Conservation (phyloP, 208 protist genomes). For the Crithidia sp. region DNA sequence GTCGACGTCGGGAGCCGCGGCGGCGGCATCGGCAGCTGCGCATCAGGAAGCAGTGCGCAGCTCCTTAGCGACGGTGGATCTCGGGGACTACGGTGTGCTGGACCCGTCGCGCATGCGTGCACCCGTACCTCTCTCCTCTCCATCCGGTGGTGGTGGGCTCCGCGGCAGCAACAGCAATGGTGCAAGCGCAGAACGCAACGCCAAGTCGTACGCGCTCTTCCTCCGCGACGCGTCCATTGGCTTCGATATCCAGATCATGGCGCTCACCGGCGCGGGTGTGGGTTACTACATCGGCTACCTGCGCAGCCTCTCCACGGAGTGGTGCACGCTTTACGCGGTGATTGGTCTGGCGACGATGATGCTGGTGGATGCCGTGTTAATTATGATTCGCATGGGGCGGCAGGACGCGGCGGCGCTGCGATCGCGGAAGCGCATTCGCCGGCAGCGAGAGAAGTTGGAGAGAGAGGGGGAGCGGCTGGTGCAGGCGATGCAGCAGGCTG, state of each 20-base stretch:
- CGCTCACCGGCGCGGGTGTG: constrained; percentile 58
- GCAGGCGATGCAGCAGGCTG: constrained; percentile 24
- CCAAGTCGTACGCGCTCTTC: constrained; percentile 57
- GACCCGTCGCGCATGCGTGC: constrained; percentile 28
- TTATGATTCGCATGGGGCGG: constrained; percentile 60
- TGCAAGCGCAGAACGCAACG: not conserved
- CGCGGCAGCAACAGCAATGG: not conserved
- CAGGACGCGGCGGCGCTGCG: constrained; percentile 51
- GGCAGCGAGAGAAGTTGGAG: constrained; percentile 26
- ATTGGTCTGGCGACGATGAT: constrained; percentile 73
- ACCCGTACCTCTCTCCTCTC: not conserved
- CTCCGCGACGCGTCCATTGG: constrained; percentile 66
- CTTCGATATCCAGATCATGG: constrained; percentile 81
- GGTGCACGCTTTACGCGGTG: constrained; percentile 61
- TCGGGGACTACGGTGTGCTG: constrained; percentile 37
- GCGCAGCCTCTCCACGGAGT: constrained; percentile 45
- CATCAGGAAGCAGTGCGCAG: constrained; percentile 27
- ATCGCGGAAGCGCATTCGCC: constrained; percentile 23
- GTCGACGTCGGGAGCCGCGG: not conserved
- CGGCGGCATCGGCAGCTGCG: constrained; percentile 26
- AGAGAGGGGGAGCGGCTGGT: constrained; percentile 20
- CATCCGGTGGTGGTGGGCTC: not conserved
- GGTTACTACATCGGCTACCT: constrained; percentile 79
- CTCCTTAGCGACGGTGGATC: constrained; percentile 22
- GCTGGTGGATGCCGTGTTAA: constrained; percentile 74